Evolutionary conservation across 2,329 filamentous ascomycete genomes (phyloP).

Genomic region (Setomelanomma holmii): DNA sequence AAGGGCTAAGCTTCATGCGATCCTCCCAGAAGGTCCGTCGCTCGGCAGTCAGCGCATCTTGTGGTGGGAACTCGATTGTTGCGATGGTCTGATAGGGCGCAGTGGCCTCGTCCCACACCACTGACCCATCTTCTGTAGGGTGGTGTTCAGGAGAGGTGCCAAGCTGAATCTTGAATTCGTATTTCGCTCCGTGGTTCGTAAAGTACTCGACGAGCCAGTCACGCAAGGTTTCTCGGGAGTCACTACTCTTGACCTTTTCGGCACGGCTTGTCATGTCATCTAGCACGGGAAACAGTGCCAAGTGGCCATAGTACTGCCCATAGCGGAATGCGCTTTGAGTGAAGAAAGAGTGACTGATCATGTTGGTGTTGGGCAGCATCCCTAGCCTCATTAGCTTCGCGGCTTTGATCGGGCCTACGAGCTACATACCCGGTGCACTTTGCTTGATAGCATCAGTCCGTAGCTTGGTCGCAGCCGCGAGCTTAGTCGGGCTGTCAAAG

Average conservation of each 20-base stretch:
- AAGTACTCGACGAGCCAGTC: constrained; percentile 37
- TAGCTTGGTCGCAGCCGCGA: constrained; percentile 29
- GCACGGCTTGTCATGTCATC: constrained; percentile 23
- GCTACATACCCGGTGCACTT: constrained; percentile 32
- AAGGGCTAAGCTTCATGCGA: constrained; percentile 35
- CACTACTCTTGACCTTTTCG: constrained; percentile 27
- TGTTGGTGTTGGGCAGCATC: constrained; percentile 41
- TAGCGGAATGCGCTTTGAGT: constrained; percentile 42
- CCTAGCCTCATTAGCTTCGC: background rate
- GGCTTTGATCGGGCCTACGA: background rate
- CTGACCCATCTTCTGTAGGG: constrained; percentile 37
- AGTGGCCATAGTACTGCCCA: constrained; percentile 38
- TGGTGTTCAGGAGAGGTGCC: constrained; percentile 36
- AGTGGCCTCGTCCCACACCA: constrained; percentile 41
- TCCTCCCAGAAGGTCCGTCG: constrained; percentile 40
- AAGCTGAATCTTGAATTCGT: constrained; percentile 43
- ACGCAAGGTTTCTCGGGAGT: constrained; percentile 29
- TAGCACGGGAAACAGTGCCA: constrained; percentile 34
- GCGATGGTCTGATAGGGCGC: constrained; percentile 40
- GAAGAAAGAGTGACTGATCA: constrained; percentile 44
- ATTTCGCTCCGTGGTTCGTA: constrained; percentile 27
- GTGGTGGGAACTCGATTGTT: constrained; percentile 31
- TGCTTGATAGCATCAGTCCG: constrained; percentile 40
- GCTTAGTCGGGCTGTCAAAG: constrained; percentile 28
- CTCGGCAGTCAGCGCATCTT: constrained; percentile 31